These are phyloP conservation scores for Przewalskia tangutica DNA, from an alignment of 257 asterid species.

Conservation along the genomic window DNA sequence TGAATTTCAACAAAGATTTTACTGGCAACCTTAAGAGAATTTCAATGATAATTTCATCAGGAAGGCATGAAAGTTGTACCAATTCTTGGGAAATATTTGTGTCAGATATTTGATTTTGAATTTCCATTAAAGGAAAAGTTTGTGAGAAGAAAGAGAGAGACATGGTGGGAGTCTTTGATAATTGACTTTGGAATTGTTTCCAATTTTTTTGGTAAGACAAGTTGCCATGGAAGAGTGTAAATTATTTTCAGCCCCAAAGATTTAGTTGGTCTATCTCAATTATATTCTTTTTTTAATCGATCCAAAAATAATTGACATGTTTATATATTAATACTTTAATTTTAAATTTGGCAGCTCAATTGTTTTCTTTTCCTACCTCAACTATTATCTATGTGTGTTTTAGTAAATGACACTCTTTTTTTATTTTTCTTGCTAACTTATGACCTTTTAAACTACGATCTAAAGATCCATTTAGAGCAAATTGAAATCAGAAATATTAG, in stretches of 20 bases:
- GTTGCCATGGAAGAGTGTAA: not conserved
- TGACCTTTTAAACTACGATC: no score
- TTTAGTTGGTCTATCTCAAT: no score
- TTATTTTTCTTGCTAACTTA: no score
- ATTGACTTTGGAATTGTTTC: not conserved
- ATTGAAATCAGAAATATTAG: no score
- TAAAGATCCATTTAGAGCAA: no score
- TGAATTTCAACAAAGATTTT: slow-evolving; percentile 32
- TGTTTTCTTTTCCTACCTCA: no score
- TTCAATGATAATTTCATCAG: slow-evolving; percentile 38
- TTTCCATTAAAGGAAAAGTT: not conserved
- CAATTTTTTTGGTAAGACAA: not conserved
- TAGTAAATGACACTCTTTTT: no score
- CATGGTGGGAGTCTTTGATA: not conserved
- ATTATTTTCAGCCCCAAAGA: not conserved
- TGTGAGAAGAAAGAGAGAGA: not conserved
- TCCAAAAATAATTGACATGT: no score
- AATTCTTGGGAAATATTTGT: not conserved
- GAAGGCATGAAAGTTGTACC: slow-evolving; percentile 18
- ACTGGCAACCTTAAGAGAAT: slow-evolving; percentile 43
- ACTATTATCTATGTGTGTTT: no score
- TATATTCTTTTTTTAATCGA: no score
- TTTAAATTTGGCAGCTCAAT: no score
- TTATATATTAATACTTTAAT: no score
- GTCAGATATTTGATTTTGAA: not conserved